Evolutionary conservation across 2,329 filamentous ascomycete species (phyloP), one percentile per base, ranked within the genome.

Genomic region (Microsporum ferrugineum): DNA sequence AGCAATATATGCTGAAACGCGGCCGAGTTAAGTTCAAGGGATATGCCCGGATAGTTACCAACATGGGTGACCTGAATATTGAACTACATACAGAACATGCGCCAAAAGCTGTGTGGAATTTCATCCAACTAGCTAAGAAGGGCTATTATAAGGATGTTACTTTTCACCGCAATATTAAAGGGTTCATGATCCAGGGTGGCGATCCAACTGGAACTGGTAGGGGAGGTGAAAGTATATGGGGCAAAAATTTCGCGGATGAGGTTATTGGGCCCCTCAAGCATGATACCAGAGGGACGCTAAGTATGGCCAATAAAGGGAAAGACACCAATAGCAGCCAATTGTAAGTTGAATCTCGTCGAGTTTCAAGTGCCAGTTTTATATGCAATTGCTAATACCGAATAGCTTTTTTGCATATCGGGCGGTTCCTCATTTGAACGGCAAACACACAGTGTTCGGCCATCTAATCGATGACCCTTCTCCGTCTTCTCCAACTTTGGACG

Each of bases 241-340:
- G 89, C 62, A 95, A 95, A 75, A 89, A 91, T 63, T 99, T 99
- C 69, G 81, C 87, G 59, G 94, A 99, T 72, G 94, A 99, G 71
- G 87, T 97, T 64, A 91, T 96, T 14, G 91, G 91, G 0, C 90
- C 92, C 0, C 75, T 91, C 45, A 88, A 86, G n/a, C 94, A 99
- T 69, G 87, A 90, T 69, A 77, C 81, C 0, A 81, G 91, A 33
- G 94, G 94, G 10, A 83, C 91, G 0, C 71, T 95, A 31, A 91
- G 87, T 66, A 99, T 99, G 94, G 94, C 94, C 45, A 99, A 99
- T 75, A 99, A 99, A 72, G 94, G 94, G 62, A 96, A 96, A 71
- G 92, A 96, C 71, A 97, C 92, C 27, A 99, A 99, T 75, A 94
- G 89, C 6, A 89, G 85, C 67, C 94, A 99, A 74, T 99, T 87